Base-by-base conservation (phyloP, 192 early-diverging fungal species). In the Lobulomyces angularis region DNA sequence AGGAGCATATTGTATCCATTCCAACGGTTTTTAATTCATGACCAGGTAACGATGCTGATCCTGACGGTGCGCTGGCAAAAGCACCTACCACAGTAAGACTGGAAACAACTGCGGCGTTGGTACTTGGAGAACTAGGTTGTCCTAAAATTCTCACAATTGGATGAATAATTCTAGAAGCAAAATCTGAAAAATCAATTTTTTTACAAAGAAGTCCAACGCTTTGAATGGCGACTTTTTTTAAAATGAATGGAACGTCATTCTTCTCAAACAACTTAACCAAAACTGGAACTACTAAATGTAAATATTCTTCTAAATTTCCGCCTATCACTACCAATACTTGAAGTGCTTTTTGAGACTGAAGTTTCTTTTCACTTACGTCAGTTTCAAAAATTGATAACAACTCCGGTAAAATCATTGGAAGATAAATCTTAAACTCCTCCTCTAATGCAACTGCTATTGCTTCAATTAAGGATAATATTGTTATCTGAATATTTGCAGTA, bases 241-340 rank as follows among this genome's bases (percentile, higher is more conserved):
- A 44, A 20, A 51, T 47, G 11, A 65, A 38, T 0, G 83, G 80
- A 2, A 69, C 66, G 30, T 77, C 80, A 1, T 68, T 52, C 27
- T 67, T 70, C 38, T 96, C 87, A 45, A 89, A 65, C 16, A 80
- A 55, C 31, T 65, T 57, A 27, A 89, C 67, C 6, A 88, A 50
- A 1, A 66, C 62, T 1, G 83, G 86, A 40, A 86, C 73, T 9
- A 85, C 68, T 27, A 89, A 54, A 46, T 82, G 74, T 57, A 88
- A 62, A 46, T 92, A 94, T 43, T 85, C 88, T 45, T 96, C 90
- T 30, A 93, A 71, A 43, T 86, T 89, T 2, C 80, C 62, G 1
- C 86, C 85, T 62, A 95, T 82, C 3, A 80, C 76, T 5, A 76
- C 61, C 41, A 95, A 67, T 2, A 82, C 86, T 34, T 87, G 74